A percentile compares a stretch with the other conserved stretches of the same genome.
phyloP scores from a whole-genome alignment of 768 basidiomycete species.

The Suillus bovinus region DNA sequence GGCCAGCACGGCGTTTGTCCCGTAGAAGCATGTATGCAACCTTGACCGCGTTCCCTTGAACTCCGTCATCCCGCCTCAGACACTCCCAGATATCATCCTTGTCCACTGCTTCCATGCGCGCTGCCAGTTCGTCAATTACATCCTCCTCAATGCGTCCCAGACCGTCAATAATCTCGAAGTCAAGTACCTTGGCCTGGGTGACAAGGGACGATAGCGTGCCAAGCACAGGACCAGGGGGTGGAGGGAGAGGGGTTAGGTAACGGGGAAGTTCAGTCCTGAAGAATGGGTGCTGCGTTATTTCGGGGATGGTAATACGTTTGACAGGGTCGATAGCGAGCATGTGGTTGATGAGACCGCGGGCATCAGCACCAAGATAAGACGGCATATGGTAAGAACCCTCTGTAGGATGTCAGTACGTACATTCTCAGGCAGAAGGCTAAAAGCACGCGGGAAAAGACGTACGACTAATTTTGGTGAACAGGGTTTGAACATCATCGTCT shows the following conservation, averaged over 20 bases:
- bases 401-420: constrained; percentile 30
- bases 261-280: constrained; percentile 83
- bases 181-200: constrained; percentile 61
- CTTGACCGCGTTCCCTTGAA: constrained; percentile 90
- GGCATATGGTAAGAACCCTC: constrained; percentile 90
- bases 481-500: constrained; percentile 89
- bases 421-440: background rate
- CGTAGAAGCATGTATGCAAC: constrained; percentile 93
- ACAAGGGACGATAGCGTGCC: constrained; percentile 74
- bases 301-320: constrained; percentile 90
- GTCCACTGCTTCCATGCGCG: constrained; percentile 69
- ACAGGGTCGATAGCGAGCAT: constrained; percentile 97
- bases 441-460: constrained; percentile 27
- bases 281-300: constrained; percentile 90
- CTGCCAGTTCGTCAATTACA: constrained; percentile 80
- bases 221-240: constrained; percentile 73
- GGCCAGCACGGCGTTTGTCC: constrained; percentile 82
- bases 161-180: constrained; percentile 88
- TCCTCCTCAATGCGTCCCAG: constrained; percentile 91
- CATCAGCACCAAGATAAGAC: constrained; percentile 74
- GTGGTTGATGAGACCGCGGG: constrained; percentile 72
- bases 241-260: constrained; percentile 85
- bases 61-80: constrained; percentile 78
- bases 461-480: constrained; percentile 96
- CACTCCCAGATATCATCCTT: constrained; percentile 89